Evolutionary conservation across 2,329 filamentous ascomycete species (phyloP), one percentile per base, ranked within the genome.

Genomic region (Fusarium annulatum): DNA sequence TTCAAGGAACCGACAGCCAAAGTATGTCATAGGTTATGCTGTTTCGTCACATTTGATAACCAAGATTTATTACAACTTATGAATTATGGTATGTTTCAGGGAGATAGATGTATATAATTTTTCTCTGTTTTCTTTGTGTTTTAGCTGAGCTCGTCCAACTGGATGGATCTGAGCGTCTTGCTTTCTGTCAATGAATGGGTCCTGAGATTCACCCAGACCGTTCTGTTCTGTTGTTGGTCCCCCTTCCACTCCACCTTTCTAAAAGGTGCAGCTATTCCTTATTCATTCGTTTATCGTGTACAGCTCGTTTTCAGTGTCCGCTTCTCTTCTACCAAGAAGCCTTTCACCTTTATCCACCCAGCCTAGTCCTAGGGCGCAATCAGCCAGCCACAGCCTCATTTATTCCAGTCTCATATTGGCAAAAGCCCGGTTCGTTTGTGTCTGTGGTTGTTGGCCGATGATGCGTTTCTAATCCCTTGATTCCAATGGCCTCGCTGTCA

Each of bases 401-500:
- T 60, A 48, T 61, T 52, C 59, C 53, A 49, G 53, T 14, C 43
- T 63, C 59, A 61, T 55, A 28, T 60, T 61, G 49, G 41, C 66
- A 26, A 36, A 48, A 53, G 53, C 52, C 28, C 30, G 56, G 58
- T 67, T 36, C 63, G 56, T 58, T 58, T 45, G 42, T 59, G 56
- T 59, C 60, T 45, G 42, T 64, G 56, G 63, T 62, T 67, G 49
- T 62, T 64, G 69, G 55, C 65, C 33, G 66, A 61, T 43, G 46
- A 67, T 55, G 49, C n/a, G 46, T 64, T 63, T 63, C 53, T 63
- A 53, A 51, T 65, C 64, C 53, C 57, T 69, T 59, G 61, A 59
- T 60, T 59, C 61, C 39, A 62, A 43, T 69, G 62, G 73, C 69
- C 65, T 75, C 60, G 60, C 62, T 67, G 58, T 71, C 69, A 62